Conservation (phyloP, 768 basidiomycete species). For the Agrocybe chaxingu region DNA sequence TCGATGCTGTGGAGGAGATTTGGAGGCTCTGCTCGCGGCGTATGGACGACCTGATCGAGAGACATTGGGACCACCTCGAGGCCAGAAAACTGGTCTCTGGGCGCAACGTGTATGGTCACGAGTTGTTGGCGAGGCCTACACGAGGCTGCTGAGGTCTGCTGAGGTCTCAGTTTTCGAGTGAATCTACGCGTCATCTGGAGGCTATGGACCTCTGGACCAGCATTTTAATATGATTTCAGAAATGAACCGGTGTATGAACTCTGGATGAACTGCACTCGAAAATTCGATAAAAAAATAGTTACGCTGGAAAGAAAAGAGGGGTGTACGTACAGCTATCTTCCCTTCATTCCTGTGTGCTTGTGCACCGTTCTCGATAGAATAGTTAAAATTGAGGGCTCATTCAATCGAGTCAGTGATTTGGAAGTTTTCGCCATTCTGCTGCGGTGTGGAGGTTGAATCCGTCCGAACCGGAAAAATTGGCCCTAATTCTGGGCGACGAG, state of each 20-base stretch:
- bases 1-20: slow-evolving; percentile 16
- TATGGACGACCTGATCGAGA: slow-evolving; percentile 12
- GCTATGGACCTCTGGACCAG: slow-evolving; percentile 5
- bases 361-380: slow-evolving; percentile 1
- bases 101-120: slow-evolving; percentile 22
- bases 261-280: background rate
- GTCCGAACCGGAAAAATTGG: slow-evolving; percentile 2
- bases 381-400: background rate
- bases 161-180: slow-evolving; percentile 12
- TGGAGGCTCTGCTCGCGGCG: slow-evolving; percentile 16
- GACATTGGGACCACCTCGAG: slow-evolving; percentile 22
- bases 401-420: slow-evolving; percentile 5
- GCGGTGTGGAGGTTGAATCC: slow-evolving; percentile 4
- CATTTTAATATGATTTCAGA: background rate
- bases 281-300: background rate
- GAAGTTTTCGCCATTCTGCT: background rate
- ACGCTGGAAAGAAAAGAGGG: background rate
- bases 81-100: slow-evolving; percentile 16
- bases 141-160: slow-evolving; percentile 18
- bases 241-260: background rate
- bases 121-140: slow-evolving; percentile 16
- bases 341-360: too few relatives aligned
- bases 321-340: too few relatives aligned
- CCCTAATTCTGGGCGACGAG: background rate
- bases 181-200: slow-evolving; percentile 2